Percentiles rank a stretch among this genome's conserved stretches.
phyloP scores from a whole-genome alignment of 495 filamentous ascomycete species.

The Bacidia rubella region DNA sequence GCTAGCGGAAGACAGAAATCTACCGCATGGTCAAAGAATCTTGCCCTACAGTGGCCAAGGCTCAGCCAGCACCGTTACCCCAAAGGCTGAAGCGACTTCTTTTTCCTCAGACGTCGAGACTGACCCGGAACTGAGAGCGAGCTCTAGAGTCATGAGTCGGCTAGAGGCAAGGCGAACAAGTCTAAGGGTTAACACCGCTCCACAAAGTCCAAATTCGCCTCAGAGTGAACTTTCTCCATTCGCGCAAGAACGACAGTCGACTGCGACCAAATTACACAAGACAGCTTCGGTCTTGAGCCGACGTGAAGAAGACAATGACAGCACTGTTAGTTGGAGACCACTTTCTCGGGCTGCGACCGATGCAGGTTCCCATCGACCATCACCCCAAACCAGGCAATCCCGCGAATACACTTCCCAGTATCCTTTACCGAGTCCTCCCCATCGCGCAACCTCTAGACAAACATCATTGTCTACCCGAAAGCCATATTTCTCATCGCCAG shows the following conservation, averaged over 20 bases:
- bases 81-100: not conserved
- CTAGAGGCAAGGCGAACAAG: conserved; percentile 61
- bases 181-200: conserved; percentile 29
- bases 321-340: conserved; percentile 23
- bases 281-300: conserved; percentile 25
- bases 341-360: conserved; percentile 30
- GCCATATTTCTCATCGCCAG: conserved; percentile 28
- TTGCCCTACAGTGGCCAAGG: too few relatives aligned
- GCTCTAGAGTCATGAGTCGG: conserved; percentile 51
- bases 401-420: conserved; percentile 30
- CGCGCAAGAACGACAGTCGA: conserved; percentile 29
- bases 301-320: conserved; percentile 27
- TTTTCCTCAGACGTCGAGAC: conserved; percentile 19
- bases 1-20: conserved; percentile 43
- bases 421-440: conserved; percentile 24
- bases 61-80: not conserved
- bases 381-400: conserved; percentile 29
- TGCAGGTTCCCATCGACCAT: conserved; percentile 21
- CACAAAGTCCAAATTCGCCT: conserved; percentile 7
- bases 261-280: not conserved
- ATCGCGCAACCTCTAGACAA: conserved; percentile 30
- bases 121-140: conserved; percentile 38
- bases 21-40: too few relatives aligned
- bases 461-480: conserved; percentile 31
- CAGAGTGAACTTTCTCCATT: conserved; percentile 23